Conservation (phyloP, 805 yeast genomes). For the Alloascoidea hylecoeti region DNA sequence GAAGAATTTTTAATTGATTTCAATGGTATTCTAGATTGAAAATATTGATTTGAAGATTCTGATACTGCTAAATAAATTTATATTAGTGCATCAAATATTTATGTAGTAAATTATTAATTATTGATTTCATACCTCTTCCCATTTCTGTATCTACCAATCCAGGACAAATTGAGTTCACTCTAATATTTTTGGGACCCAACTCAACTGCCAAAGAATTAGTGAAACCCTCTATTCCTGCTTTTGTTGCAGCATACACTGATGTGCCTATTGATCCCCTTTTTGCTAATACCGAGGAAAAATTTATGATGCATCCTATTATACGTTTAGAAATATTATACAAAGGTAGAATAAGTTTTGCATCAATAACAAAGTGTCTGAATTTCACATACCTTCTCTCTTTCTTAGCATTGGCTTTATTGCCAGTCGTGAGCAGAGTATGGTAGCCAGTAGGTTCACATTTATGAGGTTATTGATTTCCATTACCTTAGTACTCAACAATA, state of each 20-base stretch:
- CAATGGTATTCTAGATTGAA: background rate
- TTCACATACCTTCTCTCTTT: slow-evolving; percentile 13
- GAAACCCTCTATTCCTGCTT: slow-evolving; percentile 40
- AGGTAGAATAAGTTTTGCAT: too few relatives aligned
- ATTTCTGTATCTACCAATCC: slow-evolving; percentile 44
- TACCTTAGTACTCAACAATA: slow-evolving; percentile 25
- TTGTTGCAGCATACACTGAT: slow-evolving; percentile 38
- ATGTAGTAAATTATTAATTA: too few relatives aligned
- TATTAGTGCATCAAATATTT: background rate
- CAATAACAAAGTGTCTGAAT: too few relatives aligned
- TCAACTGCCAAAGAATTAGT: slow-evolving; percentile 35
- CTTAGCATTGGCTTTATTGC: slow-evolving; percentile 29
- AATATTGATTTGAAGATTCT: background rate
- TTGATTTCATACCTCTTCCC: slow-evolving; percentile 6
- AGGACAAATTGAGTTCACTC: slow-evolving; percentile 43
- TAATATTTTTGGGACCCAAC: slow-evolving; percentile 24
- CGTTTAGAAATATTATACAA: too few relatives aligned
- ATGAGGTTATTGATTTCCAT: slow-evolving; percentile 25
- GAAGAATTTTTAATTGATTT: background rate
- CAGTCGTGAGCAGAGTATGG: slow-evolving; percentile 32
- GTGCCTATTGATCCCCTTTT: slow-evolving; percentile 31
- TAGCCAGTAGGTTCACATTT: slow-evolving; percentile 32
- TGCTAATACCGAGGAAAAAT: slow-evolving; percentile 44
- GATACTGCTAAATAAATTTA: background rate
- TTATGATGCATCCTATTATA: slow-evolving; percentile 29